Percentiles rank a stretch among this genome's conserved stretches.
Evolutionary conservation across 2,329 filamentous ascomycete species (phyloP).

Genomic region (Achaetomium macrosporum): DNA sequence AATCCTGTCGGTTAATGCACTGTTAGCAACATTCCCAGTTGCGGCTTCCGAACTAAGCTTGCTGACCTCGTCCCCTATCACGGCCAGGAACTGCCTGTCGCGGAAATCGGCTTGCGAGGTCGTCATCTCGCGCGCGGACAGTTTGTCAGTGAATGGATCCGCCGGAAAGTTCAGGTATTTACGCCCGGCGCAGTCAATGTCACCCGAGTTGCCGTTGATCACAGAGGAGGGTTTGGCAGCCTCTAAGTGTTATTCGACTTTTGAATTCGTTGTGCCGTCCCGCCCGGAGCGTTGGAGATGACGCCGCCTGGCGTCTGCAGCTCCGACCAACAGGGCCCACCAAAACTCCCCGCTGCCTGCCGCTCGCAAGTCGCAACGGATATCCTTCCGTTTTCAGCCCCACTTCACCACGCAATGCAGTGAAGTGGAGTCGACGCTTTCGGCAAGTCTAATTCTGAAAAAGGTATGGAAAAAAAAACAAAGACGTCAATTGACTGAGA

Average conservation of each 20-base stretch:
- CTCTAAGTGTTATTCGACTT: neutral
- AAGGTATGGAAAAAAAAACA: neutral
- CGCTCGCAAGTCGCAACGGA: neutral
- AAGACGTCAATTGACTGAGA: neutral
- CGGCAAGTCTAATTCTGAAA: neutral
- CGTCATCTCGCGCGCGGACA: constrained; percentile 35
- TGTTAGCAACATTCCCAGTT: constrained; percentile 7
- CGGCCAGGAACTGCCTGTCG: constrained; percentile 92
- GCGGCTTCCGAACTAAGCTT: neutral
- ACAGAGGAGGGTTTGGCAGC: neutral
- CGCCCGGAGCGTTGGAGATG: constrained; percentile 1
- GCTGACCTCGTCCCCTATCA: constrained; percentile 90
- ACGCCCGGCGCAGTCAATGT: neutral
- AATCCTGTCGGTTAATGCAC: constrained; percentile 59
- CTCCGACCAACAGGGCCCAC: constrained; percentile 10
- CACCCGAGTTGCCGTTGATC: too few species aligned
- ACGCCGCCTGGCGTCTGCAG: constrained; percentile 2
- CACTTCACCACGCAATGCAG: neutral
- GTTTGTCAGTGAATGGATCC: neutral
- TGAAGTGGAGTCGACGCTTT: neutral
- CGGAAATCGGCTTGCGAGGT: constrained; percentile 59
- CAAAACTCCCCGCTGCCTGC: neutral
- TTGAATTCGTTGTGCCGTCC: neutral
- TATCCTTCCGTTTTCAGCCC: neutral
- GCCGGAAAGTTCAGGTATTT: neutral